These are phyloP conservation scores for Xylariaceae sp. DNA, from an alignment of 2,329 filamentous ascomycete genomes.

Conservation along the genomic window DNA sequence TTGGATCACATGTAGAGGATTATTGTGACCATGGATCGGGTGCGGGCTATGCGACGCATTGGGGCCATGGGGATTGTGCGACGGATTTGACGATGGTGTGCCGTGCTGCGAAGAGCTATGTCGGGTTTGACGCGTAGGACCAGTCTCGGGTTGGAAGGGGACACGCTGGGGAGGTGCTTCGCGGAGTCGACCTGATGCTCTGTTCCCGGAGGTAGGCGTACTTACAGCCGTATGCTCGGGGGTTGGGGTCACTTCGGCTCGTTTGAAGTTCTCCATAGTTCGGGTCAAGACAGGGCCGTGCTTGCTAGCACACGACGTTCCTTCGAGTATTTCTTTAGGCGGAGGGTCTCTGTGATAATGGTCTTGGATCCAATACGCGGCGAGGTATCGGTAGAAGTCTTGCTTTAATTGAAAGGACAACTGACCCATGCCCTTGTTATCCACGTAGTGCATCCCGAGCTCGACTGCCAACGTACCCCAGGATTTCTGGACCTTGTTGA, in stretches of 20 bases:
- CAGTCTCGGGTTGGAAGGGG: constrained; percentile 78
- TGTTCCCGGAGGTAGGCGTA: constrained; percentile 45
- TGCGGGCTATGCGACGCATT: constrained; percentile 21
- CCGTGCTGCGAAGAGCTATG: constrained; percentile 47
- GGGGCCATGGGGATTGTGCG: constrained; percentile 16
- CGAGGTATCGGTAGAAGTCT: constrained; percentile 84
- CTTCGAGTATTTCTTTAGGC: constrained; percentile 82
- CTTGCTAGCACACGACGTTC: constrained; percentile 71
- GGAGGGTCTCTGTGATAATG: constrained; percentile 77
- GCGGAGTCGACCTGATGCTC: constrained; percentile 62
- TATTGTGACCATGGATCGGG: constrained; percentile 24
- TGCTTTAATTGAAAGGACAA: constrained; percentile 83
- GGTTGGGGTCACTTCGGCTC: too few species aligned
- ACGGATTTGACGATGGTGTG: constrained; percentile 21
- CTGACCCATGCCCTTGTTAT: constrained; percentile 61
- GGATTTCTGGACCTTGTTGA: constrained; percentile 77
- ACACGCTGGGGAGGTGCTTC: constrained; percentile 82
- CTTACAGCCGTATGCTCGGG: constrained; percentile 32
- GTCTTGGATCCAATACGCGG: constrained; percentile 79
- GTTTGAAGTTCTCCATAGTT: constrained; percentile 70
- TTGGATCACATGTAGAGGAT: constrained; percentile 27
- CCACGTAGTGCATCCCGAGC: constrained; percentile 69
- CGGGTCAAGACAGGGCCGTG: constrained; percentile 74
- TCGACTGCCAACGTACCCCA: constrained; percentile 78
- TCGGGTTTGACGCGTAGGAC: constrained; percentile 58